Base-by-base conservation (phyloP, 169 alveolate genomes). In the Eimeria maxima region DNA sequence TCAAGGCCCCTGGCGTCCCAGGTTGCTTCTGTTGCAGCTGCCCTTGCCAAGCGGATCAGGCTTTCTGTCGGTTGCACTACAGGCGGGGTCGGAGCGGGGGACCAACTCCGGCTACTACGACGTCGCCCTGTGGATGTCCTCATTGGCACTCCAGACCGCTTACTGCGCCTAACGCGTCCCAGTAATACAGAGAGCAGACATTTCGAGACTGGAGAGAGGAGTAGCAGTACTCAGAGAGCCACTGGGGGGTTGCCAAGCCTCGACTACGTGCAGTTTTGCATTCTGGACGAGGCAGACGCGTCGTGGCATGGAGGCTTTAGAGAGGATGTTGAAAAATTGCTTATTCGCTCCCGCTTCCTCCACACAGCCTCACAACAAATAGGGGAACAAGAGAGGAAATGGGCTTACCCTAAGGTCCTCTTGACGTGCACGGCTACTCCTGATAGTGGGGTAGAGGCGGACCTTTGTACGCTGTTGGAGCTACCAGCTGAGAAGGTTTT, bases 201-300 rank as follows among this genome's bases (percentile, higher is more conserved):
- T 20, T 33, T 42, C 20, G 74, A 14, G 53, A 42, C 67, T 45
- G 65, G 83, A 42, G 81, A 20, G 27, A 16, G 27, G 42, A 60
- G 47, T 22, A n/a, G 24, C 44, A 24, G 93, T 42, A 22, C 50
- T 42, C 93, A 63, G 55, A 63, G 47, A 42, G 20, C 42, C 60
- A 10, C 13, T 11, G 57, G 76, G 67, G 53, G 94, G 7, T 55
- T 84, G 33, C 81, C 83, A 42, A 69, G 81, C 29, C 94, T 94
- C 57, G 71, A 33, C 8, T n/a, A 24, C 38, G 65, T 94, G 81
- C 93, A 81, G 87, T 81, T 67, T 44, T 53, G 90, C 60, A 81
- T 94, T 60, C 63, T 94, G n/a, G 96, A 94, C 67, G 96, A 94
- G 50, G 96, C 94, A 67, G 96, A 94, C 33, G 94, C 83, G 10